Conservation (phyloP, 495 filamentous ascomycete species). For the Daldinia decipiens region DNA sequence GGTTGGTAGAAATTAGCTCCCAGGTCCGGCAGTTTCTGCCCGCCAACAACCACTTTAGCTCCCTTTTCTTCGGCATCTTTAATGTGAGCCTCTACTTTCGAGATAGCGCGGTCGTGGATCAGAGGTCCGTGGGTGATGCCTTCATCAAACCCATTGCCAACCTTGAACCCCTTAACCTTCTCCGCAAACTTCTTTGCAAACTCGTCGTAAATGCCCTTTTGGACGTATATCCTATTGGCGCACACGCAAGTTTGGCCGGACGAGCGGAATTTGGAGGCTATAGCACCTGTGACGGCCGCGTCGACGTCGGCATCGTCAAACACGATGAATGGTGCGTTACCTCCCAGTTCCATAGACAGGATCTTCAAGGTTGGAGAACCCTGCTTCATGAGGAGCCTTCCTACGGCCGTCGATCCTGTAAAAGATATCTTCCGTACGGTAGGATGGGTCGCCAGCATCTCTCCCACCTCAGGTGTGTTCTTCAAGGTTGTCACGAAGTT, state of each 20-base stretch:
- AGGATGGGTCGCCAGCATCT: constrained; percentile 74
- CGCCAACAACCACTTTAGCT: constrained; percentile 75
- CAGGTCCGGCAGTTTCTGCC: constrained; percentile 68
- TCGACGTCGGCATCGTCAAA: constrained; percentile 91
- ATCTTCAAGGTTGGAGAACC: constrained; percentile 84
- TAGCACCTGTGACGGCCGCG: constrained; percentile 76
- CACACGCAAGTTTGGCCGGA: constrained; percentile 93
- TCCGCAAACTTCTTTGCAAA: constrained; percentile 76
- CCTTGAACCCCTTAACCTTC: constrained; percentile 78
- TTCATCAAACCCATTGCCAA: constrained; percentile 78
- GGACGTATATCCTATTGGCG: constrained; percentile 87
- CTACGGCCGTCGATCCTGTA: constrained; percentile 88
- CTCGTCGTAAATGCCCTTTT: constrained; percentile 79
- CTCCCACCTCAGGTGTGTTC: constrained; percentile 79
- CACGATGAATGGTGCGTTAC: constrained; percentile 93
- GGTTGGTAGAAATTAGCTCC: constrained; percentile 84
- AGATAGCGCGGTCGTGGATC: constrained; percentile 78
- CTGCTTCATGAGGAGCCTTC: constrained; percentile 88
- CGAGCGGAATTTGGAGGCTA: constrained; percentile 84
- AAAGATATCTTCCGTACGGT: constrained; percentile 87
- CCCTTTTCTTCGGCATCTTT: constrained; percentile 80
- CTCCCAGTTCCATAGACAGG: constrained; percentile 85
- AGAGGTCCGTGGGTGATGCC: constrained; percentile 83
- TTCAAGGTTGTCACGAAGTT: constrained; percentile 79
- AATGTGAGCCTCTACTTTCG: constrained; percentile 82